Evolutionary conservation across 768 basidiomycete species (phyloP).

Genomic region (Suillus bovinus): DNA sequence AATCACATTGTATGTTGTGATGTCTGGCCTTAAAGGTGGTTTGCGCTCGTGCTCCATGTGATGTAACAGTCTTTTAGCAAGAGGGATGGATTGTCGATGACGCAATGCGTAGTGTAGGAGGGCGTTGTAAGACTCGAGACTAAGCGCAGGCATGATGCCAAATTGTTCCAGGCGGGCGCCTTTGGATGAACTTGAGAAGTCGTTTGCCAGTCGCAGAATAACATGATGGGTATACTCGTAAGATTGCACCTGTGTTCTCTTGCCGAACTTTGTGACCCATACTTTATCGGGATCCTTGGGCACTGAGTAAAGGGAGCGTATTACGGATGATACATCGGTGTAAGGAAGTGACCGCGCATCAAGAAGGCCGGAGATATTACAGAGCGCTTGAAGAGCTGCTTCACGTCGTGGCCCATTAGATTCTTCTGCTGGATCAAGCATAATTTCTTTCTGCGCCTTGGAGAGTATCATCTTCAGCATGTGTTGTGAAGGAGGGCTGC

Average conservation of each 20-base stretch:
- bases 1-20: constrained; percentile 57
- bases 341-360: constrained; percentile 51
- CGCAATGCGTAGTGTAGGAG: constrained; percentile 68
- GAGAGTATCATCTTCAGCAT: constrained; percentile 35
- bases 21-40: constrained; percentile 45
- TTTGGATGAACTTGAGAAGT: constrained; percentile 10
- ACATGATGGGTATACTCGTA: constrained; percentile 51
- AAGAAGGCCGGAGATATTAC: constrained; percentile 54
- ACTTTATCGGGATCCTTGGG: constrained; percentile 42
- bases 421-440: constrained; percentile 23
- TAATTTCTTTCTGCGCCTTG: constrained; percentile 32
- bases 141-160: constrained; percentile 34
- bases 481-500: constrained; percentile 27
- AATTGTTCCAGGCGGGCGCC: constrained; percentile 11
- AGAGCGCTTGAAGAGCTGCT: constrained; percentile 58
- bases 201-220: constrained; percentile 40
- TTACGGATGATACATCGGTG: constrained; percentile 42
- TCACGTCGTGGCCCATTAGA: constrained; percentile 24
- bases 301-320: constrained; percentile 47
- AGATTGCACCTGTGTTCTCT: constrained; percentile 36
- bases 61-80: constrained; percentile 49
- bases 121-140: constrained; percentile 52
- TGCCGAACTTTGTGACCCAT: constrained; percentile 35
- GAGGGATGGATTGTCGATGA: constrained; percentile 50
- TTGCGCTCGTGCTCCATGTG: constrained; percentile 52